phyloP scores from a whole-genome alignment of 805 yeast genomes.

The Teunomyces stri region DNA sequence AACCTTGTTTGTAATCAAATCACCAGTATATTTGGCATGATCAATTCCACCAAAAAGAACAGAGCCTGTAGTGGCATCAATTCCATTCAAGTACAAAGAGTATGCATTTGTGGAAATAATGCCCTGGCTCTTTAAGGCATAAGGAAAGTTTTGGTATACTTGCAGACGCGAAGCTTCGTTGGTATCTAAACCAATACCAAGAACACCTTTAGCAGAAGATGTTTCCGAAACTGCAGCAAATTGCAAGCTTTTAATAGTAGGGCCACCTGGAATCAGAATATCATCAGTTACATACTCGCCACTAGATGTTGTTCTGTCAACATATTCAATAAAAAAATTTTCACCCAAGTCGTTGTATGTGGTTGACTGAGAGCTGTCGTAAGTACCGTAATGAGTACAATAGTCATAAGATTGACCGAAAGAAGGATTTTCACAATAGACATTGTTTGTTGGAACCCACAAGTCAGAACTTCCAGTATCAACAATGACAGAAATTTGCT shows the following conservation, averaged over 20 bases:
- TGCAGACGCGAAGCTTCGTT: conserved; percentile 1
- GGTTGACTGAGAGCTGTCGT: conserved; percentile 9
- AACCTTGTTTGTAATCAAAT: conserved; percentile 6
- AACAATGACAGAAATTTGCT: conserved; percentile 9
- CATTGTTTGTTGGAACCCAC: conserved; percentile 7
- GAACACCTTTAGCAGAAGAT: conserved; percentile 5
- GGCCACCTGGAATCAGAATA: conserved; percentile 6
- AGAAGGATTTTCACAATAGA: background rate
- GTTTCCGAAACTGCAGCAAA: conserved; percentile 9
- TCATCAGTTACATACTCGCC: conserved; percentile 8
- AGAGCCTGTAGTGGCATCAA: conserved; percentile 9
- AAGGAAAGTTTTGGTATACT: conserved; percentile 12
- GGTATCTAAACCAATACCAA: conserved; percentile 6
- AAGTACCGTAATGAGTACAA: conserved; percentile 8
- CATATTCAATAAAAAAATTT: conserved; percentile 6
- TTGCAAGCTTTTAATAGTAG: conserved; percentile 4
- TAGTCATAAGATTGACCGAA: background rate
- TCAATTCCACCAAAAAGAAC: conserved; percentile 24
- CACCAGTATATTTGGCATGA: conserved; percentile 15
- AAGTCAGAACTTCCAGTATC: conserved; percentile 14
- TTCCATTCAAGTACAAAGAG: conserved; percentile 16
- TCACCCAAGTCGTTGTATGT: conserved; percentile 3
- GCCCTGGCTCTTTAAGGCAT: conserved; percentile 10
- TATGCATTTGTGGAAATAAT: conserved; percentile 9
- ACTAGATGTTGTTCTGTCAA: conserved; percentile 4